Conservation (phyloP, 2,329 filamentous ascomycete genomes). For the Pyricularia sp. region DNA sequence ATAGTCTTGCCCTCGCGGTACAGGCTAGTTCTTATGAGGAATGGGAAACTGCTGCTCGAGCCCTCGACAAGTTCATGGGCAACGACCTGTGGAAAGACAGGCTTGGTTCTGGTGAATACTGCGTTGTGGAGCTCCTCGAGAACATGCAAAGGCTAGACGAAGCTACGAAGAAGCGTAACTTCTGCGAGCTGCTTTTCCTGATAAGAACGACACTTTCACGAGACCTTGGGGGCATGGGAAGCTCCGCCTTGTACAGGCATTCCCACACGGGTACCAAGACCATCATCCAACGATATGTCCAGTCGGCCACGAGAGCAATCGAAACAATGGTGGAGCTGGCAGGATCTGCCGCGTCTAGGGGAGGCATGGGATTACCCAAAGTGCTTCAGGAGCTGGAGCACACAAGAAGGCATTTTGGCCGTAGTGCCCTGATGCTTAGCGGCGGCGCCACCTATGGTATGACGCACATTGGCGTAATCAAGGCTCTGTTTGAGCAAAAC, state of each 20-base stretch:
- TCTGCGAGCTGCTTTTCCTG: conserved; percentile 68
- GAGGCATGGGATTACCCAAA: conserved; percentile 47
- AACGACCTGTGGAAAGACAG: conserved; percentile 76
- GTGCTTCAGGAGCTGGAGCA: conserved; percentile 60
- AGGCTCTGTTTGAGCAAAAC: conserved; percentile 64
- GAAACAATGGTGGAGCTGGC: conserved; percentile 52
- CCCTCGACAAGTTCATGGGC: conserved; percentile 71
- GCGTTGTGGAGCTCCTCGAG: conserved; percentile 52
- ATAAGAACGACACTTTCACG: conserved; percentile 73
- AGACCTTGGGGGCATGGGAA: conserved; percentile 79
- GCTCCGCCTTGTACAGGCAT: conserved; percentile 72
- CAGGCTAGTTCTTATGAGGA: conserved; percentile 60
- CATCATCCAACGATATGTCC: conserved; percentile 79
- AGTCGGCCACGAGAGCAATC: conserved; percentile 68
- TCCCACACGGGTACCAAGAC: conserved; percentile 80
- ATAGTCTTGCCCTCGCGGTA: background rate
- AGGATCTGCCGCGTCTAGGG: conserved; percentile 29
- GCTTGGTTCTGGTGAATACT: conserved; percentile 49
- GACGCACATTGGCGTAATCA: conserved; percentile 83
- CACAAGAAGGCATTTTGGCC: conserved; percentile 72
- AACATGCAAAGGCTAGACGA: conserved; percentile 67
- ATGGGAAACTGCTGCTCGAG: conserved; percentile 67
- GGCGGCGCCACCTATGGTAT: conserved; percentile 87
- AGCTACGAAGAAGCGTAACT: conserved; percentile 62
- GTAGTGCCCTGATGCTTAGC: conserved; percentile 72